Percentiles rank a stretch among this genome's conserved stretches.
Evolutionary conservation across 2,329 filamentous ascomycete genomes (phyloP).

Genomic region (Emydomyces testavorans): DNA sequence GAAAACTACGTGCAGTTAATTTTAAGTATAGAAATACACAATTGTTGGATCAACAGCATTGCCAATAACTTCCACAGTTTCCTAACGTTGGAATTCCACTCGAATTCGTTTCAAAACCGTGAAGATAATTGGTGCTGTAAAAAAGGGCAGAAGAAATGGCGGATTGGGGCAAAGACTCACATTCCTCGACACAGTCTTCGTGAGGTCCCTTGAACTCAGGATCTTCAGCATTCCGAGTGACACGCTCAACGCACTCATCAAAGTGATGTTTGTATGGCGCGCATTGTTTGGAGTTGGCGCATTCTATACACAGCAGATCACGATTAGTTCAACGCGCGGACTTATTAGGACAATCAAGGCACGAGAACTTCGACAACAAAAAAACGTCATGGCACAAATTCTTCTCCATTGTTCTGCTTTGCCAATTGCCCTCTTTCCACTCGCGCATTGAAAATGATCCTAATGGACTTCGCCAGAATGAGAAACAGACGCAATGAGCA

Average conservation of each 20-base stretch:
- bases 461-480: not conserved
- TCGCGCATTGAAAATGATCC: not conserved
- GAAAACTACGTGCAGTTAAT: constrained; percentile 60
- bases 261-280: constrained; percentile 90
- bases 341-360: too few relatives aligned
- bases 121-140: too few relatives aligned
- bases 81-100: too few relatives aligned
- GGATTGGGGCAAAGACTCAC: constrained; percentile 55
- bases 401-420: too few relatives aligned
- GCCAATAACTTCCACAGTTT: too few relatives aligned
- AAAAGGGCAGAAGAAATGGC: too few relatives aligned
- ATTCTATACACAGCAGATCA: constrained; percentile 53
- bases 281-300: constrained; percentile 76
- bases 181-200: constrained; percentile 98
- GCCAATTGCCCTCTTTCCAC: too few relatives aligned
- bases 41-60: too few relatives aligned
- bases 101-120: too few relatives aligned
- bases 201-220: constrained; percentile 59
- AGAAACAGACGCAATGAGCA: not conserved
- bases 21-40: not conserved
- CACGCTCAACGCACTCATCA: constrained; percentile 94
- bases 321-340: too few relatives aligned
- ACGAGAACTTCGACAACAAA: too few relatives aligned
- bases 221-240: constrained; percentile 56
- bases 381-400: too few relatives aligned